Evolutionary conservation across 768 basidiomycete genomes (phyloP).

Genomic region (Cystoderma amianthinum): DNA sequence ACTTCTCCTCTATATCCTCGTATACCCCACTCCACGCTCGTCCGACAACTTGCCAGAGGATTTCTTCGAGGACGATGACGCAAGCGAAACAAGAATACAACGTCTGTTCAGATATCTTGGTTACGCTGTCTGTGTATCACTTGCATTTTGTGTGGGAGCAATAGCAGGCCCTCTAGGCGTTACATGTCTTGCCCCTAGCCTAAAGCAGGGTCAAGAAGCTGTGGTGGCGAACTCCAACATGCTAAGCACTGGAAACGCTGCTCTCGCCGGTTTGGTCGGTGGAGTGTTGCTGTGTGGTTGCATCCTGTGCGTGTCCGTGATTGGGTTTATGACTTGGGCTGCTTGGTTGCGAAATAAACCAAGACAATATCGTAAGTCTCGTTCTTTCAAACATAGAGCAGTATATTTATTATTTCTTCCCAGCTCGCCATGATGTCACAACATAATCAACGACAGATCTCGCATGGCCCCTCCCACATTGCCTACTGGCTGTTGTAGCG

Average conservation of each 20-base stretch:
- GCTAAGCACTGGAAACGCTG: conserved; percentile 19
- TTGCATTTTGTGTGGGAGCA: conserved; percentile 17
- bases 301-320: conserved; percentile 4
- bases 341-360: conserved; percentile 8
- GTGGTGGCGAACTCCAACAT: conserved; percentile 9
- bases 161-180: conserved; percentile 24
- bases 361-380: not conserved
- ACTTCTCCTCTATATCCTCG: conserved; percentile 20
- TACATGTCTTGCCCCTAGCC: conserved; percentile 16
- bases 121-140: conserved; percentile 10
- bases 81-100: conserved; percentile 3
- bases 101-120: conserved; percentile 8
- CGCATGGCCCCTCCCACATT: too few species aligned
- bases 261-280: conserved; percentile 24
- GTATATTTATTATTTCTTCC: too few species aligned
- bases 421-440: too few species aligned
- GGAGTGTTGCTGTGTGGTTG: conserved; percentile 16
- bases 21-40: conserved; percentile 12
- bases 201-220: conserved; percentile 1
- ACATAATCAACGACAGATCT: too few species aligned
- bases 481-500: too few species aligned
- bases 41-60: conserved; percentile 20
- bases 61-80: conserved; percentile 25
- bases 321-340: conserved; percentile 9
- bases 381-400: not conserved